Base-by-base conservation (phyloP, 2,329 filamentous ascomycete species). In the Colletotrichum orbiculare region DNA sequence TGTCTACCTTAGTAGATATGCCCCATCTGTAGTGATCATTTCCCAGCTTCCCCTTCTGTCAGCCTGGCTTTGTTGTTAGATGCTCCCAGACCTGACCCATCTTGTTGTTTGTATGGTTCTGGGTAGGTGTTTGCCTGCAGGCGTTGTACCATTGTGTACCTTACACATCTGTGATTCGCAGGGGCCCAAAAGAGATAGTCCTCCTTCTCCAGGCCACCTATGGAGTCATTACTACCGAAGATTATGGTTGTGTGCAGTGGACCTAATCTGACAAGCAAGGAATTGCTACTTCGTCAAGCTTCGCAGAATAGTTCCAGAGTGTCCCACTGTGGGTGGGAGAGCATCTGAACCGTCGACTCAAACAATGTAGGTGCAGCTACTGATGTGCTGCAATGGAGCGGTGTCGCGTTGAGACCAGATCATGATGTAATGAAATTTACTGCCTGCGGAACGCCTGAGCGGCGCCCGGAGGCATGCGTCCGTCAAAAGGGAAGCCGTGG, bases 401-500 rank as follows among this genome's bases (percentile, higher is more conserved):
- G 37, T 53, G 45, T 55, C 33, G 13, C 10, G 6, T 12, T 25
- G 15, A 53, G 60, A 33, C 35, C 63, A 33, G 35, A n/a, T 10
- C 43, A 37, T 47, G 25, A 11, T 15, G 43, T 43, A n/a, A 38
- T 15, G 13, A 9, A 7, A 15, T 34, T 60, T 68, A 76, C 67
- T 74, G 77, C 64, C 81, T 75, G 66, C 80, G 76, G 71, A 77
- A 82, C 15, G 72, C 73, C 59, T 70, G 73, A 39, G 71, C 73
- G 39, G 73, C 74, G 38, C 82, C 82, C 35, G 84, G 84, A 55
- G 84, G 84, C 76, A 86, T 84, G 54, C 85, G 82, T 48, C 79
- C 82, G 69, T 89, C 87, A 70, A 86, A 89, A 2, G 81, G 82
- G 6, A 85, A 87, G 1, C 76, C 77, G 66, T 84, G 77, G 3